Evolutionary conservation across 2,329 filamentous ascomycete species (phyloP).

Genomic region (Blumeria graminis): DNA sequence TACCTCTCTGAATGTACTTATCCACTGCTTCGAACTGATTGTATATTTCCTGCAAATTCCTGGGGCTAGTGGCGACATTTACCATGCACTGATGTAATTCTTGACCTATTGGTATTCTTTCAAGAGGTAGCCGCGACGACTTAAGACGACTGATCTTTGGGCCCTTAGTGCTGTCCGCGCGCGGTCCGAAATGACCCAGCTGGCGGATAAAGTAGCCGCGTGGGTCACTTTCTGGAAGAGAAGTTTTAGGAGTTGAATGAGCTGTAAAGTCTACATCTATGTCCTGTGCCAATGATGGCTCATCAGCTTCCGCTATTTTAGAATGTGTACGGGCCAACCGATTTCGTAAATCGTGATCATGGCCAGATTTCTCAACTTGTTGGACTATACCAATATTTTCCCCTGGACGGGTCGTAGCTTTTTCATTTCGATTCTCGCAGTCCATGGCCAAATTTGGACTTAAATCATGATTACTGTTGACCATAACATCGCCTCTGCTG

Average conservation of each 20-base stretch:
- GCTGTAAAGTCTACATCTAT: background rate
- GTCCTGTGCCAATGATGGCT: conserved; percentile 8
- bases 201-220: conserved; percentile 14
- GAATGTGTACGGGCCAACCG: conserved; percentile 6
- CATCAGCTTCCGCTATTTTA: conserved; percentile 14
- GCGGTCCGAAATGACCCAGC: conserved; percentile 8
- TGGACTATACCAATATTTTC: conserved; percentile 8
- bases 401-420: conserved; percentile 11
- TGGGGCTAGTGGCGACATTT: conserved; percentile 3
- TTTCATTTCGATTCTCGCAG: conserved; percentile 14
- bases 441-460: conserved; percentile 15
- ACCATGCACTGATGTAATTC: conserved; percentile 8
- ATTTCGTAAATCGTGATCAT: background rate
- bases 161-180: conserved; percentile 3
- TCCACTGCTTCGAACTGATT: background rate
- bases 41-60: background rate
- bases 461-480: conserved; percentile 2
- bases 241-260: conserved; percentile 4
- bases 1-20: background rate
- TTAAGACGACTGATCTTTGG: conserved; percentile 4
- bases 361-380: conserved; percentile 2
- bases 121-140: conserved; percentile 1
- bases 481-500: background rate
- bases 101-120: conserved; percentile 7
- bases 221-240: conserved; percentile 12